Conservation (phyloP, 164 flowering plant species). For the Akebia trifoliata region DNA sequence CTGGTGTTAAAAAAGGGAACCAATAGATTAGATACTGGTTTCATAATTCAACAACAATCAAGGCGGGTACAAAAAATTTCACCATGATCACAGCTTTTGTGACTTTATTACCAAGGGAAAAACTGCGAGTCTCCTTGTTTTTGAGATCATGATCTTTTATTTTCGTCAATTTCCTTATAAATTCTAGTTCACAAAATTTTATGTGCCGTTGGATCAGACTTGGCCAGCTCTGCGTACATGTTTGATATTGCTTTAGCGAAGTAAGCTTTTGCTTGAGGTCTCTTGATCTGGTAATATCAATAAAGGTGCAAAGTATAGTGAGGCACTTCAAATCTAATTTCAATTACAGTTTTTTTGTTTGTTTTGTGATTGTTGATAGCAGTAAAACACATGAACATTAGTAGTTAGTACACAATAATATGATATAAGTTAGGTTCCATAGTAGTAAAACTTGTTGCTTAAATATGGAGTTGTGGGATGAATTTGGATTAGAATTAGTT, state of each 20-base stretch:
- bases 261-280: slow-evolving; percentile 89
- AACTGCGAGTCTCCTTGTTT: neutral
- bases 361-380: too few species aligned
- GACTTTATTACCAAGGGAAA: slow-evolving; percentile 12
- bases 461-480: too few species aligned
- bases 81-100: neutral
- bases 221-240: slow-evolving; percentile 69
- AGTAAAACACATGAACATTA: too few species aligned
- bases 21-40: too few species aligned
- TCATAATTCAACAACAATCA: neutral
- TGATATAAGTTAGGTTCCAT: too few species aligned
- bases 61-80: neutral
- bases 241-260: slow-evolving; percentile 64
- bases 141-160: slow-evolving; percentile 4
- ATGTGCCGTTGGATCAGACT: slow-evolving; percentile 30
- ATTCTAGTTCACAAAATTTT: slow-evolving; percentile 7
- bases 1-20: neutral
- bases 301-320: neutral
- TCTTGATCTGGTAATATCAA: slow-evolving; percentile 68
- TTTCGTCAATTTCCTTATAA: slow-evolving; percentile 1
- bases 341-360: neutral
- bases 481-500: too few species aligned
- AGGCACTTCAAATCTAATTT: neutral
- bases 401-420: too few species aligned
- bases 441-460: too few species aligned